Evolutionary conservation across 2,329 filamentous ascomycete species (phyloP).

Genomic region (Penicillium crustosum): DNA sequence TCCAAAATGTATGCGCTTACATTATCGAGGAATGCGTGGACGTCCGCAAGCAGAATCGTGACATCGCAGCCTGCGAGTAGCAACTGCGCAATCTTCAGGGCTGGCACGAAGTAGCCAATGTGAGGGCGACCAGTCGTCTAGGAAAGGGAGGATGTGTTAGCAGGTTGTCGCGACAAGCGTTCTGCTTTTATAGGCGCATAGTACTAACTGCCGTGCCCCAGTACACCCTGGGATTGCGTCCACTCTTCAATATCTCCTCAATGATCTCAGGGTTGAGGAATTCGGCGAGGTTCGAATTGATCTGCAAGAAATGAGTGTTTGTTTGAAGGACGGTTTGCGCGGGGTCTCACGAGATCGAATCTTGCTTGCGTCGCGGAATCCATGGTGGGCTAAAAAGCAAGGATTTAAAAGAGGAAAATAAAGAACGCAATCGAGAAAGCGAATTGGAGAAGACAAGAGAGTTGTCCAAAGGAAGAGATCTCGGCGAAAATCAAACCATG

Average conservation of each 20-base stretch:
- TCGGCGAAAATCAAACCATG: neutral
- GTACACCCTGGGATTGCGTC: slow-evolving; percentile 33
- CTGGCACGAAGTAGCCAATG: slow-evolving; percentile 56
- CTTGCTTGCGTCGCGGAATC: neutral
- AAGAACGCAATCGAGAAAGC: neutral
- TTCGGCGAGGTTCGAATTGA: slow-evolving; percentile 78
- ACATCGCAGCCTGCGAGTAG: slow-evolving; percentile 81
- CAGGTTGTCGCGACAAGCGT: neutral
- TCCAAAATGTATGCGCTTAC: neutral
- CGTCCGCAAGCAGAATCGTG: slow-evolving; percentile 68
- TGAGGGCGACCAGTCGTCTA: slow-evolving; percentile 62
- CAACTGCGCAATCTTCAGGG: slow-evolving; percentile 86
- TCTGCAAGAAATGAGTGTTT: slow-evolving; percentile 36
- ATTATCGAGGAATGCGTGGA: slow-evolving; percentile 56
- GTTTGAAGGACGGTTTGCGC: neutral
- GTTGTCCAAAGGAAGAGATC: neutral
- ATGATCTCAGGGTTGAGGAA: slow-evolving; percentile 67
- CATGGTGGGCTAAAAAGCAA: neutral
- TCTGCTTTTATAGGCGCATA: no score
- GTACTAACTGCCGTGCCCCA: slow-evolving; percentile 40
- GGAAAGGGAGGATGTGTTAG: neutral
- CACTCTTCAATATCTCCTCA: slow-evolving; percentile 31
- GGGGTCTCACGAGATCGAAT: neutral
- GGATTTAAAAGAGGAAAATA: neutral
- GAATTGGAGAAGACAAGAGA: neutral